Percentiles rank a stretch among this genome's conserved stretches.
Evolutionary conservation across 257 asterid species (phyloP).

Genomic region (Plantago major): DNA sequence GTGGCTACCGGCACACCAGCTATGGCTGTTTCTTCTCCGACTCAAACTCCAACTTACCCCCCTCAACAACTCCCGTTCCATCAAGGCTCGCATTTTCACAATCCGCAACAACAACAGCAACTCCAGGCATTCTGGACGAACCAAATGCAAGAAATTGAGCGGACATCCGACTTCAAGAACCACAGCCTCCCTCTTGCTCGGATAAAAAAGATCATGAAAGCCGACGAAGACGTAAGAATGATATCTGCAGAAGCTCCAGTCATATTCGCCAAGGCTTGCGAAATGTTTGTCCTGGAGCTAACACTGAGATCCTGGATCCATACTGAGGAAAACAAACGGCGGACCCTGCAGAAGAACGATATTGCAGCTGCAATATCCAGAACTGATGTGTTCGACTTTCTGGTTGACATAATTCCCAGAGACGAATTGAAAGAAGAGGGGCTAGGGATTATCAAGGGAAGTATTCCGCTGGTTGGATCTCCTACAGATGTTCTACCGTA

Average conservation of each 20-base stretch:
- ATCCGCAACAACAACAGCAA: slow-evolving; percentile 46
- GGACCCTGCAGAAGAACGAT: slow-evolving; percentile 69
- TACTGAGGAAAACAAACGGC: slow-evolving; percentile 63
- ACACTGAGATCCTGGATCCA: slow-evolving; percentile 60
- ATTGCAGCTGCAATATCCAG: slow-evolving; percentile 61
- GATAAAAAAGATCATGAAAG: slow-evolving; percentile 66
- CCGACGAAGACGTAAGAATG: slow-evolving; percentile 63
- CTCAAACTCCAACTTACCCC: slow-evolving; percentile 17
- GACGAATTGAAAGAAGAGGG: slow-evolving; percentile 63
- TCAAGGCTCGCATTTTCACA: slow-evolving; percentile 44
- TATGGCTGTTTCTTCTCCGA: slow-evolving; percentile 40
- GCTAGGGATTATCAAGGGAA: slow-evolving; percentile 38
- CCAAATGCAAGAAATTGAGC: slow-evolving; percentile 50
- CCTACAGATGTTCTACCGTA: slow-evolving; percentile 39
- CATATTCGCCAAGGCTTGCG: slow-evolving; percentile 63
- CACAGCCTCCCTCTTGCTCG: slow-evolving; percentile 66
- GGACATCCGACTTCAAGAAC: slow-evolving; percentile 52
- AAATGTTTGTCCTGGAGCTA: slow-evolving; percentile 66
- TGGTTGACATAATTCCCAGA: slow-evolving; percentile 62
- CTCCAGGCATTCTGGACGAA: slow-evolving; percentile 53
- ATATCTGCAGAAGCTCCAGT: slow-evolving; percentile 70
- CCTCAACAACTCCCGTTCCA: slow-evolving; percentile 41
- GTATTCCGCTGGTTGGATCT: slow-evolving; percentile 41
- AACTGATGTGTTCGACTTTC: slow-evolving; percentile 60
- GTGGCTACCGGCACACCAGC: slow-evolving; percentile 44